Conservation (phyloP, 2,329 filamentous ascomycete genomes). For the Sporothrix humicola region DNA sequence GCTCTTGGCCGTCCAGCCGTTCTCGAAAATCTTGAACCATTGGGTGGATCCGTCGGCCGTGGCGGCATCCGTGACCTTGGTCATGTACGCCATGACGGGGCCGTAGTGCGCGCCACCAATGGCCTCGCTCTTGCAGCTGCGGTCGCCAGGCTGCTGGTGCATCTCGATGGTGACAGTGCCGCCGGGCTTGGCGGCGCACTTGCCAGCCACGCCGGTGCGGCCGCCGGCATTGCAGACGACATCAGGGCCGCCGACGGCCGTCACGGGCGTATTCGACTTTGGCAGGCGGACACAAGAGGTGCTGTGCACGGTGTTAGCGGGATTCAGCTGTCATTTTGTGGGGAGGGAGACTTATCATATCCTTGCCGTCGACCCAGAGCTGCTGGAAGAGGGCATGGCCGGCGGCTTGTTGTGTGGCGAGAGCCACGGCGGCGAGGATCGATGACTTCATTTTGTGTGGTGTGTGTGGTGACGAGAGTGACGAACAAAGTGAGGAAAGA, state of each 20-base stretch:
- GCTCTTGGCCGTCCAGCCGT: slow-evolving; percentile 50
- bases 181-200: slow-evolving; percentile 56
- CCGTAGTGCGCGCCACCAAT: slow-evolving; percentile 60
- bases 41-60: slow-evolving; percentile 50
- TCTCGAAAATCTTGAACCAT: slow-evolving; percentile 60
- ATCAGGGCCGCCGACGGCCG: slow-evolving; percentile 50
- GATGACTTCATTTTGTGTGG: slow-evolving; percentile 22
- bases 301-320: not conserved
- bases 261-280: slow-evolving; percentile 57
- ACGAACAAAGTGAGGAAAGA: not conserved
- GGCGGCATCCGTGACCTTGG: slow-evolving; percentile 54
- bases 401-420: slow-evolving; percentile 47
- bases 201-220: slow-evolving; percentile 45
- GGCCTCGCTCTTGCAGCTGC: slow-evolving; percentile 53
- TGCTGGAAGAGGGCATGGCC: slow-evolving; percentile 61
- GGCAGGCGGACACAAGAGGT: slow-evolving; percentile 56
- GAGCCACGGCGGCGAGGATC: slow-evolving; percentile 32
- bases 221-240: slow-evolving; percentile 54
- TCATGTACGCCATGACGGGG: slow-evolving; percentile 56
- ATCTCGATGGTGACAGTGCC: slow-evolving; percentile 61
- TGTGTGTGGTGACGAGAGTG: not conserved
- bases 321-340: not conserved
- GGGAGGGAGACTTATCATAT: slow-evolving; percentile 43
- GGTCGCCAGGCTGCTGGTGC: slow-evolving; percentile 55
- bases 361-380: slow-evolving; percentile 54